Percentiles rank a stretch among this genome's conserved stretches.
These are phyloP conservation scores for Carex scoparia DNA, from an alignment of 176 grass and related monocot genomes.

Conservation along the genomic window DNA sequence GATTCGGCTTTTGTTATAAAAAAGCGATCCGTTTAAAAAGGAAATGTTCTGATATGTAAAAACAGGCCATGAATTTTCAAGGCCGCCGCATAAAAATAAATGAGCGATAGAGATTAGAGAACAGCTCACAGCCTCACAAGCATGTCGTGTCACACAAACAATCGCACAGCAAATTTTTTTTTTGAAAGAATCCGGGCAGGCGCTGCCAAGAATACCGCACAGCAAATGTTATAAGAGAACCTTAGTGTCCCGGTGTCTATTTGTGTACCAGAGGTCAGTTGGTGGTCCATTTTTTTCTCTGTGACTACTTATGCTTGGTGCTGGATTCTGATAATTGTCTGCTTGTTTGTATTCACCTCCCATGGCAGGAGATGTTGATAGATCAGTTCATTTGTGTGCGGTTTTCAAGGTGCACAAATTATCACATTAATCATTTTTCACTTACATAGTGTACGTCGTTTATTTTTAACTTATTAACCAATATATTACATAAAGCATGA, in stretches of 20 bases:
- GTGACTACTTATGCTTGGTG: not conserved
- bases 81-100: no score
- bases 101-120: not conserved
- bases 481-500: not conserved
- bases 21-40: not conserved
- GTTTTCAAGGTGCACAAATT: conserved; percentile 2
- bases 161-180: not conserved
- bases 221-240: not conserved
- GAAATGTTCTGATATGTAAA: not conserved
- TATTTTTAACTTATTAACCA: not conserved
- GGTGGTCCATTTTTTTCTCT: not conserved
- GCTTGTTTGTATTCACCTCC: not conserved
- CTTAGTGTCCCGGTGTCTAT: not conserved
- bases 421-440: not conserved
- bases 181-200: no score
- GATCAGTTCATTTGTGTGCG: not conserved
- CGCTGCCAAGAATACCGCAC: not conserved
- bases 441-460: not conserved
- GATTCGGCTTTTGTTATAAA: no score
- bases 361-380: not conserved
- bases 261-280: not conserved
- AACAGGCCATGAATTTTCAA: not conserved
- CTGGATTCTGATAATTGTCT: conserved; percentile 4
- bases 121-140: not conserved
- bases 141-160: not conserved